Evolutionary conservation across 305 asterid species (phyloP).

Genomic region (Stenogyne calaminthoides): DNA sequence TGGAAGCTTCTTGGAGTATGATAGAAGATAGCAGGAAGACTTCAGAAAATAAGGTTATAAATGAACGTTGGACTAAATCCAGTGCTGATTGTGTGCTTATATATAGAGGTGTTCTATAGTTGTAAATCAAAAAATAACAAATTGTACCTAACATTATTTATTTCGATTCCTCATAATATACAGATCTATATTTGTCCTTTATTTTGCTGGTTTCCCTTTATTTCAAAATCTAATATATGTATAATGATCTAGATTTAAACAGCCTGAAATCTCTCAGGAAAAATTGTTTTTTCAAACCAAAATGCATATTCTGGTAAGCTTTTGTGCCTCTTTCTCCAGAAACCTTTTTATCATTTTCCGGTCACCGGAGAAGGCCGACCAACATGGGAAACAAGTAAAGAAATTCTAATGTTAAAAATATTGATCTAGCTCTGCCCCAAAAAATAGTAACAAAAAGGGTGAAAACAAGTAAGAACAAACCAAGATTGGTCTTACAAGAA

Average conservation of each 20-base stretch:
- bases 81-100: neutral
- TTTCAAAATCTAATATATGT: neutral
- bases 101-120: neutral
- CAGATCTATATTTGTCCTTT: neutral
- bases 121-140: neutral
- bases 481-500: neutral
- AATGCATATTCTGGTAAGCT: neutral
- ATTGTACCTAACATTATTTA: neutral
- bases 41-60: neutral
- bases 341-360: neutral
- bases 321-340: slow-evolving; percentile 6
- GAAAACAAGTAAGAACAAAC: slow-evolving; percentile 3
- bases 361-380: neutral
- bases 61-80: neutral
- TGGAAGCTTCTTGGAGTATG: slow-evolving; percentile 4
- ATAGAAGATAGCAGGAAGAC: neutral
- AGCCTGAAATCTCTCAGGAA: neutral
- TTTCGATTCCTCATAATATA: neutral
- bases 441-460: slow-evolving; percentile 26
- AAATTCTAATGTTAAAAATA: slow-evolving; percentile 18
- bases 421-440: slow-evolving; percentile 30
- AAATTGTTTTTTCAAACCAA: neutral
- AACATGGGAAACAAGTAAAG: slow-evolving; percentile 4
- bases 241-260: neutral
- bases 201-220: neutral